phyloP scores from a whole-genome alignment of 2,329 filamentous ascomycete genomes.

The Pyrenophora tritici-repentis region DNA sequence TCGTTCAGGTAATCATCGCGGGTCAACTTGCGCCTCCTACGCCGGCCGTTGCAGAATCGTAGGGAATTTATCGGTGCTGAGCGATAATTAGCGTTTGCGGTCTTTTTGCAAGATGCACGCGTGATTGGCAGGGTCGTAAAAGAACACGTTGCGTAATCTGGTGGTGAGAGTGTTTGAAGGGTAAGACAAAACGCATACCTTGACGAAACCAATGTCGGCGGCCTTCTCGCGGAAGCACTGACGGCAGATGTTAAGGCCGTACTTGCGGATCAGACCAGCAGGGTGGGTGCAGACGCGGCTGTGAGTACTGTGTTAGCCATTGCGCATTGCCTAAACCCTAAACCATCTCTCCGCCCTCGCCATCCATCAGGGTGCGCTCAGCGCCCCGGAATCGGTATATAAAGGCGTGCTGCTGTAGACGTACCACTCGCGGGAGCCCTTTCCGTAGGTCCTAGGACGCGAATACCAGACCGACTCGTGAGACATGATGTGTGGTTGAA shows the following conservation, averaged over 20 bases:
- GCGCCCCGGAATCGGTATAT: background rate
- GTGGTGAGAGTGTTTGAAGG: background rate
- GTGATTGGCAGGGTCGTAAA: background rate
- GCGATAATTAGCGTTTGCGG: no score
- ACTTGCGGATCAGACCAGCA: slow-evolving; percentile 99
- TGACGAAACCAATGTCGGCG: slow-evolving; percentile 70
- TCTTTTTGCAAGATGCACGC: no score
- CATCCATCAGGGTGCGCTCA: slow-evolving; percentile 29
- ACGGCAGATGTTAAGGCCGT: slow-evolving; percentile 86
- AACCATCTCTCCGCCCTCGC: background rate
- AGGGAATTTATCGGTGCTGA: slow-evolving; percentile 44
- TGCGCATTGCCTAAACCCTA: slow-evolving; percentile 3
- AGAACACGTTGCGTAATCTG: background rate
- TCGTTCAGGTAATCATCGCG: slow-evolving; percentile 38
- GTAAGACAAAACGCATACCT: slow-evolving; percentile 54
- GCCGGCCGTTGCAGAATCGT: slow-evolving; percentile 30
- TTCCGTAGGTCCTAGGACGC: slow-evolving; percentile 95
- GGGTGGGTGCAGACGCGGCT: slow-evolving; percentile 90
- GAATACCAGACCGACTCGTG: slow-evolving; percentile 99
- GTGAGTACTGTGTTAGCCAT: slow-evolving; percentile 38
- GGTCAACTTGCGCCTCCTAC: slow-evolving; percentile 37
- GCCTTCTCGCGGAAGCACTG: slow-evolving; percentile 73
- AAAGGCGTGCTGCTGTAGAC: slow-evolving; percentile 45
- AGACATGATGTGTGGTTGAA: slow-evolving; percentile 67
- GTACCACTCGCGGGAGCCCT: slow-evolving; percentile 93